phyloP scores from a whole-genome alignment of 1,139 yeast genomes.

The Geotrichum europaeum region DNA sequence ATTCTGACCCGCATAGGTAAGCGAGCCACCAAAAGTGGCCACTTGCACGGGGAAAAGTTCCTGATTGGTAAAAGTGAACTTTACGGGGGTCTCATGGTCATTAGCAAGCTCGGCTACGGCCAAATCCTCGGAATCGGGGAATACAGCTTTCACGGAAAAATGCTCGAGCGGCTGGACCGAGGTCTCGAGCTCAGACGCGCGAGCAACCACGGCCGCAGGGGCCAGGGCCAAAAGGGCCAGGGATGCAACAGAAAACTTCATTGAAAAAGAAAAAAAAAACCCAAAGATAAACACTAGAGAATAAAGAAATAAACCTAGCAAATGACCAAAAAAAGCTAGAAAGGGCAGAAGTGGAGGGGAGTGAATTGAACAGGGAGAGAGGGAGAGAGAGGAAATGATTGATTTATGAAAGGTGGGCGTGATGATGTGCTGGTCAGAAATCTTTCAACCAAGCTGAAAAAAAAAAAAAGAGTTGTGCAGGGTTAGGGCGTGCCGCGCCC shows the following conservation, averaged over 20 bases:
- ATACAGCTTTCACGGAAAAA: constrained; percentile 7
- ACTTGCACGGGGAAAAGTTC: constrained; percentile 52
- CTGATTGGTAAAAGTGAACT: constrained; percentile 50
- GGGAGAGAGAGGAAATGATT: not conserved
- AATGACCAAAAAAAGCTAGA: not conserved
- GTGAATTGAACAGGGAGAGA: not conserved
- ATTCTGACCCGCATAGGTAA: constrained; percentile 48
- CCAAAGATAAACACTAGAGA: no score
- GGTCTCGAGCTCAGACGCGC: constrained; percentile 2
- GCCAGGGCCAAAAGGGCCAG: constrained; percentile 5
- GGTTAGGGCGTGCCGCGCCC: not conserved
- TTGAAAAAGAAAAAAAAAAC: not conserved
- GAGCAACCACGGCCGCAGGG: constrained; percentile 3
- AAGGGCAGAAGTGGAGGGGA: not conserved
- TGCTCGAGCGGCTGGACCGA: not conserved
- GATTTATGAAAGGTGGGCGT: not conserved
- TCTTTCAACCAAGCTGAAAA: not conserved
- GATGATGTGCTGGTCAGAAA: not conserved
- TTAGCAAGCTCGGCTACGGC: constrained; percentile 31
- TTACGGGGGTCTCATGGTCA: constrained; percentile 52
- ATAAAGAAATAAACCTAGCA: not conserved
- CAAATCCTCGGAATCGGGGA: constrained; percentile 16
- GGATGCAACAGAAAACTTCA: constrained; percentile 10
- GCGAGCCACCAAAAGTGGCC: constrained; percentile 70
- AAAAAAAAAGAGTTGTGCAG: not conserved